Evolutionary conservation across 768 basidiomycete species (phyloP), one percentile per base, ranked within the genome.

Genomic region (Termitomyces eurrhizus): DNA sequence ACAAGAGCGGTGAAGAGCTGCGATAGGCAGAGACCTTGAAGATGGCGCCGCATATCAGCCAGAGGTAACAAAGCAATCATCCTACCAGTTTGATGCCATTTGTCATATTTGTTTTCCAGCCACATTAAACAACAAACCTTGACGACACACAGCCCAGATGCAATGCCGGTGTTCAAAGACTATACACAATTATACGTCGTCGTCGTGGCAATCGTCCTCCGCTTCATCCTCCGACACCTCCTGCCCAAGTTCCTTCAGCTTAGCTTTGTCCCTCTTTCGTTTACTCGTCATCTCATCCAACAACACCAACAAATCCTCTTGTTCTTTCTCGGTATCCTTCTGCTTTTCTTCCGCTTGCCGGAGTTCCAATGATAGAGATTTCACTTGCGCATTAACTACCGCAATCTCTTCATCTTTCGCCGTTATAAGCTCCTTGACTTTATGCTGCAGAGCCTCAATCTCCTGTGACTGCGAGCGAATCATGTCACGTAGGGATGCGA

Each of bases 191-290:
- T 59, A 66, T 37, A 71, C 70, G 26, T 76, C 82, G 1, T 81
- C 45, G 24, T 46, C 84, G 0, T 84, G 88, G 0, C 82, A 89
- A 0, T 62, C 60, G 7, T 85, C 91, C 4, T 90, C 93, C 0
- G 74, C 92, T 59, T 95, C 97, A 60, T 95, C 95, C 67, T 98
- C 96, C 0, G 92, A 95, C 2, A 98, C 95, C 37, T 95, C 95
- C 70, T 93, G 59, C 0, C 91, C 91, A 11, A 83, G 83, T 59
- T 82, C 84, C 68, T 81, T 78, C 78, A 99, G 83, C 65, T 81
- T 78, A 51, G 72, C 80, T 77, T 98, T 98, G 69, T 98, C 97
- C 65, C 78, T 79, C 75, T 83, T 84, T 56, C 95, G 80, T 75
- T 99, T 99, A 64, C 77, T 83, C 49, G 86, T 91, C 62, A 97